Evolutionary conservation across 129 eudicot species (phyloP).

Genomic region (carrot (Daucus carota)): DNA sequence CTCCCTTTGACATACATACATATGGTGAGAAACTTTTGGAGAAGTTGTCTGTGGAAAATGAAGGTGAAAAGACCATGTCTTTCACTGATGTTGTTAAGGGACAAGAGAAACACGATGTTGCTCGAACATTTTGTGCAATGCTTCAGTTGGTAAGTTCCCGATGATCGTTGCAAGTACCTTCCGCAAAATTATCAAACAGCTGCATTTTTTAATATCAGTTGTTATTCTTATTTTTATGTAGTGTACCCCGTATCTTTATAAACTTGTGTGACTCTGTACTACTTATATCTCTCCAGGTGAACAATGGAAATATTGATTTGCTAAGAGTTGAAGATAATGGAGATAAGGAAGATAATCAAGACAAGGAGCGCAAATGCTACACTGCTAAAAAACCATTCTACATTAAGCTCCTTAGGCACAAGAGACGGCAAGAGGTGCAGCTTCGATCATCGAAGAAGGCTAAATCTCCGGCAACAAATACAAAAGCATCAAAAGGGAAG

Average conservation of each 20-base stretch:
- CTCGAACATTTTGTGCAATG: conserved; percentile 87
- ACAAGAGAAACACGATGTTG: conserved; percentile 78
- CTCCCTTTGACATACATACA: conserved; percentile 83
- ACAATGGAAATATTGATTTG: conserved; percentile 75
- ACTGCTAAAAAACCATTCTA: conserved; percentile 62
- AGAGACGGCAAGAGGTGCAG: conserved; percentile 35
- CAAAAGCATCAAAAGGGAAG: conserved; percentile 4
- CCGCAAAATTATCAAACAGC: not conserved
- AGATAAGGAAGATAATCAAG: not conserved
- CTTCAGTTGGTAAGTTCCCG: conserved; percentile 65
- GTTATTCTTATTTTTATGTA: not conserved
- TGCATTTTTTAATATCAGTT: not conserved
- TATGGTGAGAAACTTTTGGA: conserved; percentile 76
- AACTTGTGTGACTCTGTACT: not conserved
- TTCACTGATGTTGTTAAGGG: conserved; percentile 76
- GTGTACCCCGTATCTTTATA: not conserved
- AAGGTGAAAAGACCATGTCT: conserved; percentile 28
- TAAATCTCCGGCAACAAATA: conserved; percentile 42
- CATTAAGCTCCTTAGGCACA: conserved; percentile 46
- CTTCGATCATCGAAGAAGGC: conserved; percentile 59
- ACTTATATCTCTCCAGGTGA: conserved; percentile 19
- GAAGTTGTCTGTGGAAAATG: conserved; percentile 38
- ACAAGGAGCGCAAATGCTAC: conserved; percentile 41
- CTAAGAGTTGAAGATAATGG: conserved; percentile 17
- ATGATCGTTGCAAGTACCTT: not conserved